These are phyloP conservation scores for Magnolia sinica DNA, from an alignment of 164 flowering plant species.

Conservation along the genomic window DNA sequence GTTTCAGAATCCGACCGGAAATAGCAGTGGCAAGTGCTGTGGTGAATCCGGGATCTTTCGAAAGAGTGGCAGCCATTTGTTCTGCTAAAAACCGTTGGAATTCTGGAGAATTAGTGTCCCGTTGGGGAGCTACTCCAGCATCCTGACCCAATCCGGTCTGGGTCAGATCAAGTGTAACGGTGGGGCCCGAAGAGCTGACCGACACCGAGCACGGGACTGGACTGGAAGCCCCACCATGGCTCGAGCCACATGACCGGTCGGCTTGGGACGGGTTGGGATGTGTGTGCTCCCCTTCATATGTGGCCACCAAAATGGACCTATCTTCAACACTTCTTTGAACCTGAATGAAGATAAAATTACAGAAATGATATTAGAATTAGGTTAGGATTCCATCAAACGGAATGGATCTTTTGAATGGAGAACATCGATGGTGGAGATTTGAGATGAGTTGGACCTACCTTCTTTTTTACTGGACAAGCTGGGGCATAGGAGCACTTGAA, in stretches of 20 bases:
- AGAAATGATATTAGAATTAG: neutral
- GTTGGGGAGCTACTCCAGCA: neutral
- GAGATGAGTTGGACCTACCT: slow-evolving; percentile 13
- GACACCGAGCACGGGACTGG: slow-evolving; percentile 10
- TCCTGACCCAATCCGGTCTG: slow-evolving; percentile 26
- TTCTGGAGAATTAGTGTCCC: slow-evolving; percentile 14
- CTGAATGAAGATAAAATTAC: slow-evolving; percentile 14
- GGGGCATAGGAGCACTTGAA: slow-evolving; percentile 37
- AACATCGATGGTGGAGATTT: neutral
- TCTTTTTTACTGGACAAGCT: slow-evolving; percentile 33
- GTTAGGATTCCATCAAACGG: neutral
- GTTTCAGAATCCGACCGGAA: slow-evolving; percentile 22
- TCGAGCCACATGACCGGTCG: slow-evolving; percentile 30
- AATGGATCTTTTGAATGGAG: neutral
- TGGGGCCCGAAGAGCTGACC: slow-evolving; percentile 22
- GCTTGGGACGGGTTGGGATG: slow-evolving; percentile 29
- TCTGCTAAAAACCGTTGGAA: slow-evolving; percentile 37
- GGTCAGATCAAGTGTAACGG: slow-evolving; percentile 41
- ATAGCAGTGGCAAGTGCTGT: slow-evolving; percentile 42
- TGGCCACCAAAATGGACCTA: slow-evolving; percentile 34
- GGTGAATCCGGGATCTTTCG: slow-evolving; percentile 42
- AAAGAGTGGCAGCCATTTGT: slow-evolving; percentile 30
- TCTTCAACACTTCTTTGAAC: slow-evolving; percentile 48
- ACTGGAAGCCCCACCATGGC: slow-evolving; percentile 1
- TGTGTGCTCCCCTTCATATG: slow-evolving; percentile 49